Evolutionary conservation across 192 early-diverging fungal species (phyloP).

Genomic region (Gamsiella multidivaricata): DNA sequence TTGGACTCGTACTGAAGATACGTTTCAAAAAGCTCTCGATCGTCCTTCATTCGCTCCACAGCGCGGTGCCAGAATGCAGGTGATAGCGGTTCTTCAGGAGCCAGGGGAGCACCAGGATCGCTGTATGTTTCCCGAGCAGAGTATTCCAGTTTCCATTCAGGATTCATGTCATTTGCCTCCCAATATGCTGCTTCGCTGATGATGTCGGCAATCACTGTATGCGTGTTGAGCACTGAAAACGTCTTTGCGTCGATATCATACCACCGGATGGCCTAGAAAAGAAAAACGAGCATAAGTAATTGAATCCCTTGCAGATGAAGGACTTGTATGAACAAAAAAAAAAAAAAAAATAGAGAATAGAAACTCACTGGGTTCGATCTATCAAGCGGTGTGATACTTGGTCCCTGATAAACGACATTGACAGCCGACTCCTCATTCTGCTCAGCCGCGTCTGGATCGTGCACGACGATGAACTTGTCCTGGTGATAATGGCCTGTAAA

Average conservation of each 20-base stretch:
- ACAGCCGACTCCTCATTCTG: conserved; percentile 50
- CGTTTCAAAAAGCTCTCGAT: conserved; percentile 53
- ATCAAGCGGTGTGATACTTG: conserved; percentile 61
- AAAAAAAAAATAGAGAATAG: not conserved
- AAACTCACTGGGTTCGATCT: conserved; percentile 60
- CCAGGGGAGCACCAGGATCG: conserved; percentile 2
- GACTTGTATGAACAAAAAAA: not conserved
- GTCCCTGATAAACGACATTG: conserved; percentile 58
- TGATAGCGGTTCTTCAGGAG: conserved; percentile 37
- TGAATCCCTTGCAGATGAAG: not conserved
- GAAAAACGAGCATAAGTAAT: not conserved
- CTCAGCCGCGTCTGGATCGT: conserved; percentile 39
- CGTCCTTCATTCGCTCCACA: conserved; percentile 46
- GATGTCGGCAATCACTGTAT: conserved; percentile 63
- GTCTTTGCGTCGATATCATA: conserved; percentile 65
- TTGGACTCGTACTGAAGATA: conserved; percentile 55
- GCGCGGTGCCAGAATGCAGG: conserved; percentile 63
- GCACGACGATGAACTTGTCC: conserved; percentile 64
- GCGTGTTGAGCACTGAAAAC: conserved; percentile 60
- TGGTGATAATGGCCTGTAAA: conserved; percentile 67
- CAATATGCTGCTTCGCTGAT: conserved; percentile 51
- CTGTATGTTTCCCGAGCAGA: conserved; percentile 55
- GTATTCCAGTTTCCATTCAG: conserved; percentile 64
- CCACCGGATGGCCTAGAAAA: conserved; percentile 46
- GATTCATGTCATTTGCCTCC: conserved; percentile 36